Percentiles rank a stretch among this genome's conserved stretches.
These are phyloP conservation scores for Trichosporon inkin DNA, from an alignment of 1,284 basidiomycete genomes.

Conservation along the genomic window DNA sequence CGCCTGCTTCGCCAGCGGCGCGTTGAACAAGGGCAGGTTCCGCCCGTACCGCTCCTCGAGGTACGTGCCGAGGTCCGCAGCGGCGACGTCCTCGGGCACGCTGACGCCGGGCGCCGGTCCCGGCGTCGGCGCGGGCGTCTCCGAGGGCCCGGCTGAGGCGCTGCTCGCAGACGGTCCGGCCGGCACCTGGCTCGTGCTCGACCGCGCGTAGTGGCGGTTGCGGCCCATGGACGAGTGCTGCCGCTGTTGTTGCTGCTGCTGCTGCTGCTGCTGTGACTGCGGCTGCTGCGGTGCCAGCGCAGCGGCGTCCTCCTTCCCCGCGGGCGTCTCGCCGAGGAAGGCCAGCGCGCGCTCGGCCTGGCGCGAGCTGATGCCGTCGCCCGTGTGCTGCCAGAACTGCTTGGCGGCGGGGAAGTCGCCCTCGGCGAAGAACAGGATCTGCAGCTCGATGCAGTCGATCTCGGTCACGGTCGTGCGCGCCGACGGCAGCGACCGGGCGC, in stretches of 20 bases:
- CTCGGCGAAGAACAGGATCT: conserved; percentile 74
- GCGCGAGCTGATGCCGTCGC: conserved; percentile 82
- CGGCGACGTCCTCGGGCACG: conserved; percentile 47
- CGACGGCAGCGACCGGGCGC: conserved; percentile 27
- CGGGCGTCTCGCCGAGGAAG: conserved; percentile 56
- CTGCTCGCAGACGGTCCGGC: no score
- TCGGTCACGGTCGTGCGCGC: conserved; percentile 24
- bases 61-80: conserved; percentile 54
- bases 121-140: background rate
- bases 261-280: no score
- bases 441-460: conserved; percentile 58
- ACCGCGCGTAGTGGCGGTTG: conserved; percentile 41
- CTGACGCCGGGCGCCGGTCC: background rate
- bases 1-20: conserved; percentile 75
- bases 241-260: no score
- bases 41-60: conserved; percentile 95
- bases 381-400: conserved; percentile 95
- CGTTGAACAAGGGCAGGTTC: conserved; percentile 73
- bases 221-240: conserved; percentile 25
- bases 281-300: background rate
- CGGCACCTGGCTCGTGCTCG: no score
- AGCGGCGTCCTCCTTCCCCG: conserved; percentile 21
- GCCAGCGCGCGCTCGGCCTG: conserved; percentile 76
- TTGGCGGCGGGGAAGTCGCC: conserved; percentile 69
- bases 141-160: no score